Conservation (phyloP, 352 stramenopile genomes). For the Phytophthora cactorum region DNA sequence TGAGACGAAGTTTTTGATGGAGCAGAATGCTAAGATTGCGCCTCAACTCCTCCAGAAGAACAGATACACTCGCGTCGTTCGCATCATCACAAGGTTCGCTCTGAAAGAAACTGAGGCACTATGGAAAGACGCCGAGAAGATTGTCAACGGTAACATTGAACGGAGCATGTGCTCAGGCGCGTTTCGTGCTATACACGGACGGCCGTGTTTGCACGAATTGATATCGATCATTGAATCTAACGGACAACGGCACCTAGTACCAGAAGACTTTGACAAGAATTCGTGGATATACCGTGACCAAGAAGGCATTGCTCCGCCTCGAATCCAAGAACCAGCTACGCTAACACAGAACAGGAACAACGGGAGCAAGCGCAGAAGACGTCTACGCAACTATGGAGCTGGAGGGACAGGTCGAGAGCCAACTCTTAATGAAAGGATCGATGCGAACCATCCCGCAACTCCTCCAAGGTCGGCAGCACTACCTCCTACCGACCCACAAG, state of each 20-base stretch:
- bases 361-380: neutral
- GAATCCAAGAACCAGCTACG: constrained; percentile 1
- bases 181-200: neutral
- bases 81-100: neutral
- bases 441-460: no score
- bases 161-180: neutral
- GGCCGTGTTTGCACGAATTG: neutral
- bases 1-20: neutral
- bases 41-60: neutral
- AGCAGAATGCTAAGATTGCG: neutral
- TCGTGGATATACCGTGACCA: neutral
- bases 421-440: no score
- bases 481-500: no score
- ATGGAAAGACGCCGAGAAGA: neutral
- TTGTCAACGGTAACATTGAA: neutral
- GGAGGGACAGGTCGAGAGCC: no score
- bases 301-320: neutral
- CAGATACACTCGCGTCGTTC: neutral
- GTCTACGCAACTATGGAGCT: neutral
- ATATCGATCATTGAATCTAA: neutral
- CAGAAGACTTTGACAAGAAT: neutral
- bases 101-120: neutral
- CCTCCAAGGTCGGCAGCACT: no score
- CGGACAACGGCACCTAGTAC: neutral
- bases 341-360: neutral